Evolutionary conservation across 495 filamentous ascomycete species (phyloP).

Genomic region (Xylaria flabelliformis): DNA sequence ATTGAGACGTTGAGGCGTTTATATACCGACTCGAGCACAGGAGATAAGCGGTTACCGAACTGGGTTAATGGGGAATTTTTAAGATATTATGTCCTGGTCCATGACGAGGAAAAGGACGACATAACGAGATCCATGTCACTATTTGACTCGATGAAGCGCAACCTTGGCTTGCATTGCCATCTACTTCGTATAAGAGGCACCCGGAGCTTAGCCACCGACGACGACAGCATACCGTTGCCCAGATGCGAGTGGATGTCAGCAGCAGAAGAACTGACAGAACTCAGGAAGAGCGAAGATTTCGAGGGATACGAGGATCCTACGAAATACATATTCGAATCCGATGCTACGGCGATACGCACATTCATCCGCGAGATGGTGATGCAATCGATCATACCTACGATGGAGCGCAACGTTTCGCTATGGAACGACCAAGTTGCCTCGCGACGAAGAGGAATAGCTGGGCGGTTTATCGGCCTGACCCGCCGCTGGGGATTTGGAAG

Average conservation of each 20-base stretch:
- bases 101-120: slow-evolving; percentile 94
- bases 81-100: slow-evolving; percentile 95
- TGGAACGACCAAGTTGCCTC: slow-evolving; percentile 99
- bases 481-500: slow-evolving; percentile 83
- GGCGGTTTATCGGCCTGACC: slow-evolving; percentile 89
- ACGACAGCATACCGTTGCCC: slow-evolving; percentile 84
- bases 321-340: slow-evolving; percentile 88
- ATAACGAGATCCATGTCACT: slow-evolving; percentile 84
- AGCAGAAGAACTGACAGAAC: slow-evolving; percentile 78
- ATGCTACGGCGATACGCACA: slow-evolving; percentile 81
- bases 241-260: slow-evolving; percentile 88
- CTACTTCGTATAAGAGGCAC: slow-evolving; percentile 82
- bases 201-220: slow-evolving; percentile 87
- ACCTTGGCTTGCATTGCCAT: slow-evolving; percentile 95
- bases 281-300: slow-evolving; percentile 61
- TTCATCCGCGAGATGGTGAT: slow-evolving; percentile 92
- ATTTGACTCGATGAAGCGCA: slow-evolving; percentile 97
- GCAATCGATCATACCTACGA: slow-evolving; percentile 89
- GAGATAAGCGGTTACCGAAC: slow-evolving; percentile 68
- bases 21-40: slow-evolving; percentile 76
- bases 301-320: slow-evolving; percentile 74
- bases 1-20: slow-evolving; percentile 83
- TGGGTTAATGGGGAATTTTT: slow-evolving; percentile 91
- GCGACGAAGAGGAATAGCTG: slow-evolving; percentile 80
- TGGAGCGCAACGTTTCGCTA: slow-evolving; percentile 86